Evolutionary conservation across 768 basidiomycete species (phyloP).

Genomic region (Rhodotorula babjevae): DNA sequence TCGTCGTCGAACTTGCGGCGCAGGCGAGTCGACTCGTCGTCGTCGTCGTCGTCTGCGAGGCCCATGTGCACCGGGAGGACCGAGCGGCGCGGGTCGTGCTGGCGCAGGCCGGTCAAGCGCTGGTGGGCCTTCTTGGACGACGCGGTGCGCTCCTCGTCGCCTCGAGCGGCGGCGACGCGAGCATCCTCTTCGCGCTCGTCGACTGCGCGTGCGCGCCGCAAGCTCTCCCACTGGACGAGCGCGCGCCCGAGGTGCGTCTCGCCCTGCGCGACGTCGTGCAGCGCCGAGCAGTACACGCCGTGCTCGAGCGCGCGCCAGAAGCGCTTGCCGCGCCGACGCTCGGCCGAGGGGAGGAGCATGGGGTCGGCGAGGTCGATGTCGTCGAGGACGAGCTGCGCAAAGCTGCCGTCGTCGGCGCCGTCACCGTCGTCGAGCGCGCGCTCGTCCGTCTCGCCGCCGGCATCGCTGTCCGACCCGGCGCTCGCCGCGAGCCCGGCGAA

Average conservation of each 20-base stretch:
- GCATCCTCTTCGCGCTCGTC: not conserved
- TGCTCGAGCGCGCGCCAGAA: conserved; percentile 24
- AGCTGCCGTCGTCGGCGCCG: not conserved
- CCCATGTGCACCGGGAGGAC: not conserved
- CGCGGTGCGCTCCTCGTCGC: not conserved
- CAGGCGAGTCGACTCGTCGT: not conserved
- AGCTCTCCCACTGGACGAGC: conserved; percentile 12
- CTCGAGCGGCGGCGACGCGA: not conserved
- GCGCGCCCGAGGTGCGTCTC: conserved; percentile 1
- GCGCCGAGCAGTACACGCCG: conserved; percentile 13
- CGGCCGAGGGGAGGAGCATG: not conserved
- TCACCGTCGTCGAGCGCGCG: not conserved
- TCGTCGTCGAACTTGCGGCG: conserved; percentile 3
- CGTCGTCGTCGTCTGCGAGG: not conserved
- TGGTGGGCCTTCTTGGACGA: not conserved
- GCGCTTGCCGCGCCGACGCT: not conserved
- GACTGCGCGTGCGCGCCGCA: not conserved
- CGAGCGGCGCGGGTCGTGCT: not conserved
- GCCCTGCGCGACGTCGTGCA: conserved; percentile 9
- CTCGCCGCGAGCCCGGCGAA: not conserved
- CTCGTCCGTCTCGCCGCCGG: not conserved
- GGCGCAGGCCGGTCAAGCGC: not conserved
- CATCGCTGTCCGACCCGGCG: not conserved
- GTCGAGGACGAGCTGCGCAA: not conserved
- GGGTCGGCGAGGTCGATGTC: conserved; percentile 8